Percentiles rank a stretch among this genome's conserved stretches.
Evolutionary conservation across 441 rosid genomes (phyloP).

Genomic region (Manihot esculenta): DNA sequence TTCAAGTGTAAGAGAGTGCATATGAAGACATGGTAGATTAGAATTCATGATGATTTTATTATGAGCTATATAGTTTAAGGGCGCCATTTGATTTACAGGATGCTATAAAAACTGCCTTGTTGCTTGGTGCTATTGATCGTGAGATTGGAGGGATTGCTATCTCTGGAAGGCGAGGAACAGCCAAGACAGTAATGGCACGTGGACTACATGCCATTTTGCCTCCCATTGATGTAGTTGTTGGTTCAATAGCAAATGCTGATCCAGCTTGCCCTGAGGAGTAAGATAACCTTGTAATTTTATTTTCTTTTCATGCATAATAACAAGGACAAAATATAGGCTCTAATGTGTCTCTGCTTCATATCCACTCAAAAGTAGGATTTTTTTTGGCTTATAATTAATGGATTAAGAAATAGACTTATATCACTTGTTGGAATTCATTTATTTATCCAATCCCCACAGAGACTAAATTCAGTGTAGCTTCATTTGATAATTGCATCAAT

Average conservation of each 20-base stretch:
- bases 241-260: constrained; percentile 88
- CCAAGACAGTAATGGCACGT: constrained; percentile 93
- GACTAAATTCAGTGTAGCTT: neutral
- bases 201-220: constrained; percentile 86
- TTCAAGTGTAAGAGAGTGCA: no score
- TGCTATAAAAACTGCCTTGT: constrained; percentile 91
- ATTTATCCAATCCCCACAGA: neutral
- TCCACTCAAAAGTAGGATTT: neutral
- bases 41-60: neutral
- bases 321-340: neutral
- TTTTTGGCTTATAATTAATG: neutral
- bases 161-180: constrained; percentile 87
- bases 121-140: constrained; percentile 92
- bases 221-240: constrained; percentile 88
- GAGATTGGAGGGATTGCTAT: constrained; percentile 93
- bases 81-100: constrained; percentile 47
- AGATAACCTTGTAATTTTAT: constrained; percentile 16
- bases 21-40: neutral
- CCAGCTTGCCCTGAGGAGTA: constrained; percentile 86
- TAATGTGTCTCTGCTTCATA: neutral
- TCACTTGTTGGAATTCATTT: neutral
- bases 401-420: neutral
- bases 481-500: neutral
- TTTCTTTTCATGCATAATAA: neutral
- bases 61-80: neutral